Conservation (phyloP, 768 basidiomycete genomes). For the Myochromella boudieri region DNA sequence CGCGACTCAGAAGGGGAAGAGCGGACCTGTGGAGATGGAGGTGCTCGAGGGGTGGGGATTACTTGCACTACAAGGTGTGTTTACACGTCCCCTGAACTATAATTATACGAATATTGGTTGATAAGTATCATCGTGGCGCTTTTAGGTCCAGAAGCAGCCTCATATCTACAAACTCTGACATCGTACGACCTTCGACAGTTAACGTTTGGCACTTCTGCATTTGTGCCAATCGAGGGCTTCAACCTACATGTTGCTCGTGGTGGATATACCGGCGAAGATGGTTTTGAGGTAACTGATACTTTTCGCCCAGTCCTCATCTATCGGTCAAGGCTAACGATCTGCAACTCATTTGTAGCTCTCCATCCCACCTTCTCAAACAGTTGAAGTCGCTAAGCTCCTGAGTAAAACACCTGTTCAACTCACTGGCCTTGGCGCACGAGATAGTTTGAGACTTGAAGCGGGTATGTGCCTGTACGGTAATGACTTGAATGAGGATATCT, state of each 20-base stretch:
- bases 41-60: constrained; percentile 84
- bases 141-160: constrained; percentile 78
- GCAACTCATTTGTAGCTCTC: constrained; percentile 90
- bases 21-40: constrained; percentile 75
- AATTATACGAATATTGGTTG: too few relatives aligned
- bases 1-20: constrained; percentile 43
- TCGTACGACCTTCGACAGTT: constrained; percentile 71
- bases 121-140: background rate
- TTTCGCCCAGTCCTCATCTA: background rate
- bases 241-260: constrained; percentile 89
- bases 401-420: constrained; percentile 70
- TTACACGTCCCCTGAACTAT: background rate
- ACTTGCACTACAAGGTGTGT: constrained; percentile 85
- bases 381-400: constrained; percentile 69
- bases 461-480: constrained; percentile 97
- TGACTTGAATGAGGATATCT: constrained; percentile 85
- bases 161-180: constrained; percentile 75
- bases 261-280: constrained; percentile 98
- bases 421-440: constrained; percentile 89
- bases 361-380: constrained; percentile 75
- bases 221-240: constrained; percentile 73
- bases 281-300: constrained; percentile 71
- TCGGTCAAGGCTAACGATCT: background rate
- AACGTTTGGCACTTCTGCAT: constrained; percentile 85
- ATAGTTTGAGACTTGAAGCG: constrained; percentile 92